These are phyloP conservation scores for Mycena crocata DNA, from an alignment of 768 basidiomycete genomes.

Conservation along the genomic window DNA sequence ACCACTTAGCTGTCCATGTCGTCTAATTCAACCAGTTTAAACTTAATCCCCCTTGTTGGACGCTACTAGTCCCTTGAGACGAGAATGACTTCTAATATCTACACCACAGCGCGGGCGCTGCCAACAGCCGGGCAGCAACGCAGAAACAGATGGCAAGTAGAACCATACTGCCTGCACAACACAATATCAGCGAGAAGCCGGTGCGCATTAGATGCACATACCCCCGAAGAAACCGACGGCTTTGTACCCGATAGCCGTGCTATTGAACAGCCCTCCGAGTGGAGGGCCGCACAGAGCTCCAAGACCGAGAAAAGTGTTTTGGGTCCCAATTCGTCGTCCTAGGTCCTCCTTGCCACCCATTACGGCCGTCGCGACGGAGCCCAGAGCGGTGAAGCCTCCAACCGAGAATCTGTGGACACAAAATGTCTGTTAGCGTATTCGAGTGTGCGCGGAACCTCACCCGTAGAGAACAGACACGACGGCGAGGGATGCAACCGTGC, in stretches of 20 bases:
- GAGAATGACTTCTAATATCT: too few relatives aligned
- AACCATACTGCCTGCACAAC: too few relatives aligned
- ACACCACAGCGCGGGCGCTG: too few relatives aligned
- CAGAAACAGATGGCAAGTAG: too few relatives aligned
- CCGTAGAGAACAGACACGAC: constrained; percentile 2
- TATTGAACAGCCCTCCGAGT: not conserved
- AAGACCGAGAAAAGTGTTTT: not conserved
- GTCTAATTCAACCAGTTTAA: too few relatives aligned
- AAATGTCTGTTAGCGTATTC: not conserved
- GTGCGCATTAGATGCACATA: not conserved
- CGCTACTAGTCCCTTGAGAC: too few relatives aligned
- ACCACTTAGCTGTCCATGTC: too few relatives aligned
- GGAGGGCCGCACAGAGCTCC: not conserved
- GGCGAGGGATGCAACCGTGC: not conserved
- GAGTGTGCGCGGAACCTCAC: not conserved
- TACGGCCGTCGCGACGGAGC: not conserved
- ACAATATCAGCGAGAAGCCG: too few relatives aligned
- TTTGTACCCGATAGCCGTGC: not conserved
- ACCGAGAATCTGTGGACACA: not conserved
- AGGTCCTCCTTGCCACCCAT: not conserved
- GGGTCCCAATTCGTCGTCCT: not conserved
- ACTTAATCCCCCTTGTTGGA: too few relatives aligned
- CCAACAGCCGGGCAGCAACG: too few relatives aligned
- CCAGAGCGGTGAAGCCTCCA: not conserved
- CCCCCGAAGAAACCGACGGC: not conserved